A percentile compares a stretch with the other conserved stretches of the same genome.
Conservation (phyloP, 345 rosid species). For the Durio zibethinus region DNA sequence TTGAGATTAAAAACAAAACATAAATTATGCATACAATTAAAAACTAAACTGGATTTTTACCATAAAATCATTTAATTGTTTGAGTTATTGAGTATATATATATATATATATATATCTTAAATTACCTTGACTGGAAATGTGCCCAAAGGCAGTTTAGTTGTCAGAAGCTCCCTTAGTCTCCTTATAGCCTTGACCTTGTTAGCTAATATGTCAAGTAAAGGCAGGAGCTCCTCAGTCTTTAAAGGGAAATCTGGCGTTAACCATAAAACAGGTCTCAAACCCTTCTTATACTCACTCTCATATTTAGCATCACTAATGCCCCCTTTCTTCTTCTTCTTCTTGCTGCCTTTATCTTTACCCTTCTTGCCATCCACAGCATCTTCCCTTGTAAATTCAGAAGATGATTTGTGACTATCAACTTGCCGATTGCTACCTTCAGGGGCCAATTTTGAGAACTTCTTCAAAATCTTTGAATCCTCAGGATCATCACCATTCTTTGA, state of each 20-base stretch:
- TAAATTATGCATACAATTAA: neutral
- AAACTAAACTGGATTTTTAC: neutral
- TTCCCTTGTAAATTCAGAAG: conserved; percentile 54
- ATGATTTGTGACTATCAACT: conserved; percentile 54
- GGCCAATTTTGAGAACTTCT: conserved; percentile 66
- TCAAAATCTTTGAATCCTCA: conserved; percentile 65
- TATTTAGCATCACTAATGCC: conserved; percentile 49
- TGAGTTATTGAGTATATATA: neutral
- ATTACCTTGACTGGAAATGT: conserved; percentile 98
- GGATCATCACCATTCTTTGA: conserved; percentile 53
- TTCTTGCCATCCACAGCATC: conserved; percentile 58
- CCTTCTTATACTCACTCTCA: conserved; percentile 91
- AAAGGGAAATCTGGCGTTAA: conserved; percentile 93
- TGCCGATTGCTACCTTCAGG: conserved; percentile 63
- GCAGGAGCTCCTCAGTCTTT: conserved; percentile 86
- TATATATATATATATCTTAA: neutral
- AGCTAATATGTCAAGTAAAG: conserved; percentile 93
- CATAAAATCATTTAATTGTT: neutral
- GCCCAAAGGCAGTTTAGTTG: conserved; percentile 87
- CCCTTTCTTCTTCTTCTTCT: conserved; percentile 83
- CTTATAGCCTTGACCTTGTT: conserved; percentile 95
- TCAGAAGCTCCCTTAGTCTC: conserved; percentile 97
- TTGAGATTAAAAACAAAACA: neutral
- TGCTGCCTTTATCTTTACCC: conserved; percentile 72
- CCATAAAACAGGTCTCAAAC: conserved; percentile 93